Conservation (phyloP, 2,329 filamentous ascomycete species). For the Aureobasidium leucospermi region DNA sequence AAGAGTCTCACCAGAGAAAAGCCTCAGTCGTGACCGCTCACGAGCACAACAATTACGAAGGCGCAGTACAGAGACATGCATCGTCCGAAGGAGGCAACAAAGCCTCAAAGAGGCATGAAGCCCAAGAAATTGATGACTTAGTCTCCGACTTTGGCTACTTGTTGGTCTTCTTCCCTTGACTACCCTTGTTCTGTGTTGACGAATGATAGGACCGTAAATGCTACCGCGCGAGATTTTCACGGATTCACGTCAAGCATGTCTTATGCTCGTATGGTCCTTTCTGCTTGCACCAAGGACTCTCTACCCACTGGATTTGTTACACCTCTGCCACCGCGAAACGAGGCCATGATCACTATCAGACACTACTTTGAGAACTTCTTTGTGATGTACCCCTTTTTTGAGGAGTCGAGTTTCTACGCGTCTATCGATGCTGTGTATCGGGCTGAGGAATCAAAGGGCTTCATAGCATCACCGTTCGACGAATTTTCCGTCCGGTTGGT, state of each 20-base stretch:
- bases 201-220: conserved; percentile 69
- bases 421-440: conserved; percentile 73
- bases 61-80: not conserved
- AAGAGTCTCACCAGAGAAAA: conserved; percentile 57
- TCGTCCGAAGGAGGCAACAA: conserved; percentile 21
- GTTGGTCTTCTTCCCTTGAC: conserved; percentile 41
- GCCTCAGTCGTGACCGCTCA: conserved; percentile 63
- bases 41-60: conserved; percentile 32
- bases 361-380: conserved; percentile 82
- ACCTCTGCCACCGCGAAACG: conserved; percentile 62
- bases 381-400: conserved; percentile 72
- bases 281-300: conserved; percentile 68
- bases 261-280: conserved; percentile 79
- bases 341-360: conserved; percentile 63
- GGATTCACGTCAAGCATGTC: conserved; percentile 83
- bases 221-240: conserved; percentile 89
- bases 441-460: not conserved
- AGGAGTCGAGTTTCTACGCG: conserved; percentile 68
- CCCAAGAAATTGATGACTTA: conserved; percentile 80
- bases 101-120: conserved; percentile 54
- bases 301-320: conserved; percentile 55
- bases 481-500: conserved; percentile 87
- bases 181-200: conserved; percentile 12
- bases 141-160: conserved; percentile 91
- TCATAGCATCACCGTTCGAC: conserved; percentile 46